Base-by-base conservation (phyloP, 345 rosid species). In the Durio zibethinus region DNA sequence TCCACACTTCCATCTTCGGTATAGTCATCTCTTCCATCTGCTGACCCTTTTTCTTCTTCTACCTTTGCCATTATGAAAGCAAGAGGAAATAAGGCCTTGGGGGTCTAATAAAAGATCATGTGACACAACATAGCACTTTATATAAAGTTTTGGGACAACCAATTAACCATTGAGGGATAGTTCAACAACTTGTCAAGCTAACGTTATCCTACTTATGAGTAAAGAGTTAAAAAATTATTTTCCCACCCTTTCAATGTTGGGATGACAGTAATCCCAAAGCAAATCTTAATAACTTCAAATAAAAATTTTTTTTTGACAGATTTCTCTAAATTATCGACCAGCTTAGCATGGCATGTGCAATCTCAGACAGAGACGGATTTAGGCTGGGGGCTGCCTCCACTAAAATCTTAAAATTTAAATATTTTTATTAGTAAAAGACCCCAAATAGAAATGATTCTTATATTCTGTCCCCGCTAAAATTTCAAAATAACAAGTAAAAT, bases 1-100 rank as follows among this genome's bases (percentile, higher is more conserved):
- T 89, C 89, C 43, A 89, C 83, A 42, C 83, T 85, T 16, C 92
- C 91, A 84, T 91, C 94, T 78, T 85, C 80, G 15, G 94, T 82
- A 35, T 77, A 83, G 53, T 83, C 87, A 5, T 82, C 69, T 38
- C 76, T 75, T 0, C 80, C 85, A 35, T 62, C 74, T 59, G 56
- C 79, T 18, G 53, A 25, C 52, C 86, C 84, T 20, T 75, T 68
- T 68, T 82, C 90, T 76, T 81, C 90, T 73, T 85, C 90, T 27
- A 77, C 53, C 23, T 73, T 72, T 35, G 45, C 72, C 85, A 83
- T 81, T 35, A 65, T 82, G 48, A 54, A 47, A 61, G 45, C 73
- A 68, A 45, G 21, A 15, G 36, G 11, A 38, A 23, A 23, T 12
- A 11, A 42, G 27, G 65, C 66, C 66, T 56, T 21, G 36, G 29